Conservation (phyloP, 2,329 filamentous ascomycete species). For the Cordyceps militaris region DNA sequence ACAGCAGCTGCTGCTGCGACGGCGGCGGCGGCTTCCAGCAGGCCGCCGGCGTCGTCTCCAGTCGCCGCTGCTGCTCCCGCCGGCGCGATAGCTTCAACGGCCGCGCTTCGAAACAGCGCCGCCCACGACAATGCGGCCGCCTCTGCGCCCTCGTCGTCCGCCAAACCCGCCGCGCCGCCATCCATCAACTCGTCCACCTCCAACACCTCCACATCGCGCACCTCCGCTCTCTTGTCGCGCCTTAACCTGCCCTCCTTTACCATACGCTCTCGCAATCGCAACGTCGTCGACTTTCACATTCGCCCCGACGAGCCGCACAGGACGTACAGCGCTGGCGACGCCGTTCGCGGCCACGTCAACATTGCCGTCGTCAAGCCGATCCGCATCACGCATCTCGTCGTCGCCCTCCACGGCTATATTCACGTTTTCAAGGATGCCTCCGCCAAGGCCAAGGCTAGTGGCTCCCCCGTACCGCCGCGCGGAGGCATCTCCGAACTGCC, state of each 20-base stretch:
- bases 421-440: constrained; percentile 68
- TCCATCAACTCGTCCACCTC: constrained; percentile 16
- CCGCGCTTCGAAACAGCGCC: constrained; percentile 16
- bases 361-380: constrained; percentile 67
- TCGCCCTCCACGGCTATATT: constrained; percentile 71
- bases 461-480: constrained; percentile 34
- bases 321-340: constrained; percentile 67
- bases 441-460: constrained; percentile 45
- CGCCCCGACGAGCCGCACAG: constrained; percentile 70
- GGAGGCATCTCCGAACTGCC: constrained; percentile 32
- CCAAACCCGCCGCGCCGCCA: constrained; percentile 16
- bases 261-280: constrained; percentile 49
- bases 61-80: not conserved
- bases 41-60: not conserved
- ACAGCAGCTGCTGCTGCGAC: not conserved
- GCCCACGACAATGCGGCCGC: not conserved
- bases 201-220: constrained; percentile 19
- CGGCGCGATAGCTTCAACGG: not conserved
- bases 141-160: constrained; percentile 30
- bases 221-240: constrained; percentile 42
- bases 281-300: constrained; percentile 72
- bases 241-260: constrained; percentile 43
- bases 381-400: constrained; percentile 72
- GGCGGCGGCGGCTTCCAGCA: not conserved
- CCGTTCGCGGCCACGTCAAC: constrained; percentile 65